Evolutionary conservation across 441 rosid species (phyloP).

Genomic region (Syzygium syzygioides): DNA sequence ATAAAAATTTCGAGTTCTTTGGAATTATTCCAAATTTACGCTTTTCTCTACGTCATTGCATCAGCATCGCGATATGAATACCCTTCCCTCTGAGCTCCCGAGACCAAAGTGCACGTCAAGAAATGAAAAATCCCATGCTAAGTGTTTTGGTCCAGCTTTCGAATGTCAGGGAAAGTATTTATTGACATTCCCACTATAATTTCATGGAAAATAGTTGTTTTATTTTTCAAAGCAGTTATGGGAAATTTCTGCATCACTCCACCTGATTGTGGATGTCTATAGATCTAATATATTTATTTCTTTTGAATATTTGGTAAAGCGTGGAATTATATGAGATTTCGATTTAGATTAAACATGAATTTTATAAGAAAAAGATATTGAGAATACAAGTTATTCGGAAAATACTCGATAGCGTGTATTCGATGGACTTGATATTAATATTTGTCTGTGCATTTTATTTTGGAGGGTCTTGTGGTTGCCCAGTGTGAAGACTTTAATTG

Average conservation of each 20-base stretch:
- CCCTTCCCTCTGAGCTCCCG: neutral
- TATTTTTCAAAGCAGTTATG: neutral
- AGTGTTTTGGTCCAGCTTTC: neutral
- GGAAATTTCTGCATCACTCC: neutral
- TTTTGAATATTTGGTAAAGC: neutral
- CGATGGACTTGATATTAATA: neutral
- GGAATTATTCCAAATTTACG: too few species aligned
- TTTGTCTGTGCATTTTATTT: neutral
- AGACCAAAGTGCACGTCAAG: neutral
- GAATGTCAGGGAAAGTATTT: neutral
- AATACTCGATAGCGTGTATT: neutral
- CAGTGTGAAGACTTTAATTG: neutral
- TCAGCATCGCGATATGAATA: neutral
- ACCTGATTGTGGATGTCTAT: neutral
- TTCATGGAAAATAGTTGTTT: neutral
- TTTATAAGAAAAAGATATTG: fast-evolving
- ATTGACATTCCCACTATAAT: neutral
- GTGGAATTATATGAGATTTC: neutral
- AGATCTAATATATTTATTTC: neutral
- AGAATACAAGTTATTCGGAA: neutral
- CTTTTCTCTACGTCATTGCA: too few species aligned
- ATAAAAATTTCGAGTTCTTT: too few species aligned
- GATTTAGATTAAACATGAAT: neutral
- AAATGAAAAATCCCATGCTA: neutral
- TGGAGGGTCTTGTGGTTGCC: neutral